A percentile compares a stretch with the other conserved stretches of the same genome.
phyloP scores from a whole-genome alignment of 257 asterid species.

The Nicotiana sylvestris region DNA sequence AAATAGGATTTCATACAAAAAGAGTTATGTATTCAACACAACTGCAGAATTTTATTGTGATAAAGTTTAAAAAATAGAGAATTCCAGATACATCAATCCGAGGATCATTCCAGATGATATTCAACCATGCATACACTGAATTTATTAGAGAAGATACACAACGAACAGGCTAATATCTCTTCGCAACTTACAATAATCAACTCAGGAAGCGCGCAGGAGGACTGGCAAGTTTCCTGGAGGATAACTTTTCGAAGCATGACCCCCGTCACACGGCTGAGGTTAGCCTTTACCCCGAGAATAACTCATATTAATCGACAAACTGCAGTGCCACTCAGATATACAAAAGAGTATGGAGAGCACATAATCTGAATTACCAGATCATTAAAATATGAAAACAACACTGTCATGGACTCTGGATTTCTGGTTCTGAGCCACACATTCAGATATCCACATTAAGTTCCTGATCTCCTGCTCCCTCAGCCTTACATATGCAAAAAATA shows the following conservation, averaged over 20 bases:
- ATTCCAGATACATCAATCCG: not conserved
- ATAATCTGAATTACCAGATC: not conserved
- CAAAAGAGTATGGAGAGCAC: not conserved
- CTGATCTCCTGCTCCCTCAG: slow-evolving; percentile 91
- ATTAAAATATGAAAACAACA: slow-evolving; percentile 74
- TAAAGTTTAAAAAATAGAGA: not conserved
- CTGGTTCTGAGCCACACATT: slow-evolving; percentile 93
- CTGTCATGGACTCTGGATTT: slow-evolving; percentile 88
- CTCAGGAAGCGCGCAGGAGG: not conserved
- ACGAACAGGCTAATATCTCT: not conserved
- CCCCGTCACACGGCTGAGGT: not conserved
- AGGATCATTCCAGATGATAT: not conserved
- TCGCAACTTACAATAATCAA: not conserved
- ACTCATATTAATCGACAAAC: not conserved
- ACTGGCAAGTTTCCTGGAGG: not conserved
- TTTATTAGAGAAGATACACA: not conserved
- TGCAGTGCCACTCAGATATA: not conserved
- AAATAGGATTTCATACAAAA: not conserved
- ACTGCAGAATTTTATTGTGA: not conserved
- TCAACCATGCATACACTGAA: not conserved
- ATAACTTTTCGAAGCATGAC: not conserved
- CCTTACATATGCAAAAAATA: slow-evolving; percentile 85
- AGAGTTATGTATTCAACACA: not conserved
- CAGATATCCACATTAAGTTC: slow-evolving; percentile 95
- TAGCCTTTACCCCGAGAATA: not conserved